These are phyloP conservation scores for Septoria linicola DNA, from an alignment of 2,329 filamentous ascomycete genomes.

Conservation along the genomic window DNA sequence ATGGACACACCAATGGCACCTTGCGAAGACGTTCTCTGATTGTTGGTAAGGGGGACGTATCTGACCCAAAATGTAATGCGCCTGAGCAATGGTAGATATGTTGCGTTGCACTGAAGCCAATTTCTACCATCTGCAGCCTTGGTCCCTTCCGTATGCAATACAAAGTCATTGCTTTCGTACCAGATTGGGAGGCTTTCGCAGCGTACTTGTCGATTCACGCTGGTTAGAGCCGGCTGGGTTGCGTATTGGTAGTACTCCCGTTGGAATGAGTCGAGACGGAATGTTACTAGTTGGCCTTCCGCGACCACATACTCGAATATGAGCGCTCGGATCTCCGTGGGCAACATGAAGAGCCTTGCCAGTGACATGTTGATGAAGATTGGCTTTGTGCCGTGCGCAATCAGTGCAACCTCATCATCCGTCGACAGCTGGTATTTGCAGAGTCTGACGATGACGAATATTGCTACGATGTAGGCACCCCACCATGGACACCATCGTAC, in stretches of 20 bases:
- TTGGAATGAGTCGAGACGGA: conserved; percentile 34
- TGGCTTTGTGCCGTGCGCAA: neutral
- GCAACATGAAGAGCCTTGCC: conserved; percentile 27
- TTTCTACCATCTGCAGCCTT: conserved; percentile 30
- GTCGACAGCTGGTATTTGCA: neutral
- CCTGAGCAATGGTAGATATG: conserved; percentile 24
- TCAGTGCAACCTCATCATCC: too few species aligned
- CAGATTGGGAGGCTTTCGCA: conserved; percentile 32
- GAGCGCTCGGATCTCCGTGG: conserved; percentile 30
- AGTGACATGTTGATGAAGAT: conserved; percentile 10
- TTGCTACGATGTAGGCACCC: too few species aligned
- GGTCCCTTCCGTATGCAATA: conserved; percentile 34
- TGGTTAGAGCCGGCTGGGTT: conserved; percentile 31
- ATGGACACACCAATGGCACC: conserved; percentile 30
- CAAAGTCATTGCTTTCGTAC: conserved; percentile 34
- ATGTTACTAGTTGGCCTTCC: conserved; percentile 32
- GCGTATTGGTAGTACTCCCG: conserved; percentile 30
- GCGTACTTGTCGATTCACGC: conserved; percentile 32
- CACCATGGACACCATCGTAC: too few species aligned
- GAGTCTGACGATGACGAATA: too few species aligned
- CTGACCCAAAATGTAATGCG: conserved; percentile 34
- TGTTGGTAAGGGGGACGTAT: conserved; percentile 25
- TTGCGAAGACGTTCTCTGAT: conserved; percentile 18
- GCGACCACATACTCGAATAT: conserved; percentile 32
- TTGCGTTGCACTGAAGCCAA: conserved; percentile 30